A percentile compares a stretch with the other conserved stretches of the same genome.
These are phyloP conservation scores for Podila epicladia DNA, from an alignment of 192 early-diverging fungal genomes.

Conservation along the genomic window DNA sequence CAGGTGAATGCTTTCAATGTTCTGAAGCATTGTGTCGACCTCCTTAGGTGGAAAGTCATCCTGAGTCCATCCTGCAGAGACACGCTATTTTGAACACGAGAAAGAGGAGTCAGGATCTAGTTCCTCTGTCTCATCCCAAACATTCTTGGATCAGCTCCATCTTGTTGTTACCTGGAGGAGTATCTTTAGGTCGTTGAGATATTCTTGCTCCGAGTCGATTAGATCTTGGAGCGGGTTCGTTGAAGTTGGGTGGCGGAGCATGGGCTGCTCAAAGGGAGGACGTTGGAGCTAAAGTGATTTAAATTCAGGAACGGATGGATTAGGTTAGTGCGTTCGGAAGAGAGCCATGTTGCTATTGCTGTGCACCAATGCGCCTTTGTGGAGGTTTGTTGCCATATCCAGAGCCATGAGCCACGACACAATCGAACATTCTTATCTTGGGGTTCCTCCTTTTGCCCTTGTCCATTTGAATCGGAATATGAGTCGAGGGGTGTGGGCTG, in stretches of 20 bases:
- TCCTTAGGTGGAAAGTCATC: conserved; percentile 57
- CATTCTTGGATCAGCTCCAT: neutral
- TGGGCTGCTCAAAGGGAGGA: conserved; percentile 24
- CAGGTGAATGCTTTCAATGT: conserved; percentile 53
- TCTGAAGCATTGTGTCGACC: conserved; percentile 56
- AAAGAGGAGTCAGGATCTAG: neutral
- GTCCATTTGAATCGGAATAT: neutral
- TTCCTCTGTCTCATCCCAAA: too few relatives aligned
- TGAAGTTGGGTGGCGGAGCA: neutral
- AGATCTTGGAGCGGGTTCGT: conserved; percentile 60
- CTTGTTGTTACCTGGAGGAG: conserved; percentile 56
- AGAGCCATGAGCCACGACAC: neutral
- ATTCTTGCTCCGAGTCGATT: conserved; percentile 60
- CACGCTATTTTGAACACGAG: conserved; percentile 29
- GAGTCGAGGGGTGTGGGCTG: neutral
- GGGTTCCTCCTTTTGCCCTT: too few relatives aligned
- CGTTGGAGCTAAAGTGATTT: conserved; percentile 34
- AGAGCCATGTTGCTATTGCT: neutral
- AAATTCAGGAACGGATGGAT: neutral
- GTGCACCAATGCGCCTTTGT: neutral
- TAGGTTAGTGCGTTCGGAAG: neutral
- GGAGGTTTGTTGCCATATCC: neutral
- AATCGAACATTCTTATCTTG: too few relatives aligned
- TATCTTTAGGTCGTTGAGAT: conserved; percentile 57
- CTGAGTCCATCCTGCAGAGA: conserved; percentile 60